Evolutionary conservation across 257 asterid species (phyloP).

Genomic region (Rehmannia glutinosa): DNA sequence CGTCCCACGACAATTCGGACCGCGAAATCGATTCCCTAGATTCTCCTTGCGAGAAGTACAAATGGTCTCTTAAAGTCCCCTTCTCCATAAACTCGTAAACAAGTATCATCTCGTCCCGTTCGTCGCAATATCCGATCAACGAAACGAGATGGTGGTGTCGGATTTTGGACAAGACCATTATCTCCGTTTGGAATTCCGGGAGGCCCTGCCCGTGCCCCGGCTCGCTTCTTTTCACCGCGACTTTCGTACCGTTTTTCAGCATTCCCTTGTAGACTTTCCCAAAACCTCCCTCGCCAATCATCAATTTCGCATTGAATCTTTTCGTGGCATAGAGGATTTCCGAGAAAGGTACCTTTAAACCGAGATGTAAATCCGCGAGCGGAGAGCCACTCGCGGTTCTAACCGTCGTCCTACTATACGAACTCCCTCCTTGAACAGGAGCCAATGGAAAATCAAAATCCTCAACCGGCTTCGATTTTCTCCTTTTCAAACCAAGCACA

Average conservation of each 20-base stretch:
- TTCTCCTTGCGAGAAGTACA: constrained; percentile 21
- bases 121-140: constrained; percentile 57
- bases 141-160: constrained; percentile 60
- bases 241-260: constrained; percentile 38
- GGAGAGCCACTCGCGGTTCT: constrained; percentile 22
- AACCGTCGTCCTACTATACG: constrained; percentile 25
- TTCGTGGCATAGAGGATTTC: constrained; percentile 45
- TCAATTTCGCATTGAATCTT: constrained; percentile 25
- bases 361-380: constrained; percentile 36
- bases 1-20: constrained; percentile 36
- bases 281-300: constrained; percentile 64
- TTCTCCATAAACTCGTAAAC: constrained; percentile 66
- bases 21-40: background rate
- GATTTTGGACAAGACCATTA: constrained; percentile 44
- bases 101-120: constrained; percentile 48
- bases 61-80: constrained; percentile 56
- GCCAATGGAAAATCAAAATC: constrained; percentile 20
- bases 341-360: constrained; percentile 37
- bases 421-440: constrained; percentile 24
- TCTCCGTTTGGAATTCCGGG: constrained; percentile 54
- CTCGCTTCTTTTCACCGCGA: constrained; percentile 65
- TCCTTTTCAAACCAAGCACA: constrained; percentile 20
- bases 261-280: constrained; percentile 60
- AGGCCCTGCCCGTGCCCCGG: constrained; percentile 51
- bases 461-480: constrained; percentile 20